Base-by-base conservation (phyloP, 345 rosid genomes). In the Schrenkiella parvula region DNA sequence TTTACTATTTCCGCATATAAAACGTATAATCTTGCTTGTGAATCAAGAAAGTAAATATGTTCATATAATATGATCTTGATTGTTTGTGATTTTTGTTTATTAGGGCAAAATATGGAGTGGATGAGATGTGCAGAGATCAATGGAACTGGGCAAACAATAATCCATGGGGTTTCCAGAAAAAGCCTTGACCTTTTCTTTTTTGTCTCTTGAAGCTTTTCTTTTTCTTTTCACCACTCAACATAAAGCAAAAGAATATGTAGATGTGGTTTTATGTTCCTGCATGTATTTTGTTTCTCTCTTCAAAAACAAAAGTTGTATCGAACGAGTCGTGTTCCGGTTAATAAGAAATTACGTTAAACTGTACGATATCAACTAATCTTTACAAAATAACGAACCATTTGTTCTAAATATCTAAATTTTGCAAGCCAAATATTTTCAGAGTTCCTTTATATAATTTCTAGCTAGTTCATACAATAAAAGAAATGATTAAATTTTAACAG, bases 121-220 rank as follows among this genome's bases (percentile, higher is more conserved):
- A 74, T 17, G 97, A 91, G 73, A 91, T 95, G 96, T 91, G 99
- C 85, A 81, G 89, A 75, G 95, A 89, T 66, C 99, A 95, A 29
- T 95, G 99, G 99, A 91, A 87, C 12, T 91, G 99, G 97, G 96
- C 89, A 25, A 76, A 84, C 75, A 87, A 81, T 22, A 88, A 91
- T 66, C 97, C 96, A 72, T 82, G 84, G 93, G 99, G 99, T 29
- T 95, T 85, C 82, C 90, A 82, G 65, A 68, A 83, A 35, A 81
- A 87, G 75, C 82, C 84, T 72, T 78, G 70, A 66, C 3, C 3
- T 52, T 22, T 42, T 8, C 14, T 53, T 3, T 11, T 4, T n/a
- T 17, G 25, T 12, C 42, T 34, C 38, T 55, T 1, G 22, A 43
- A 31, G 5, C 7, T 55, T 17, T 60, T 8, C 6, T 37, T 34